These are phyloP conservation scores for Chaetomium olivaceum DNA, from an alignment of 2,329 filamentous ascomycete genomes.

Conservation along the genomic window DNA sequence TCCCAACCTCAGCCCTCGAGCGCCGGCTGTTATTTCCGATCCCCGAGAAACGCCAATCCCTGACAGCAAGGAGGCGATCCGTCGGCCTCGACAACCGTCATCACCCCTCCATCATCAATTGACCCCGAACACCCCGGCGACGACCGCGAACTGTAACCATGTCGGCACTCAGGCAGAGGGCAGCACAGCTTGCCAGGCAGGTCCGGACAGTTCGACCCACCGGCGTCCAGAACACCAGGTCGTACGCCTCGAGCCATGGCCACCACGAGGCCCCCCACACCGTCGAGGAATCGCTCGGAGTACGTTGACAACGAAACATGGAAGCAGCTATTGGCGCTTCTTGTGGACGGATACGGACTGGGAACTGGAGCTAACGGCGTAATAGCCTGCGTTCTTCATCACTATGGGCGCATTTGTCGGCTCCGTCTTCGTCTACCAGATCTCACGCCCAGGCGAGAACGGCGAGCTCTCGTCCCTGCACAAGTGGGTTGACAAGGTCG, in stretches of 20 bases:
- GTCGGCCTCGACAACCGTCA: conserved; percentile 2
- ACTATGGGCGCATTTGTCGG: conserved; percentile 48
- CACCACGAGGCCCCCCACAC: conserved; percentile 44
- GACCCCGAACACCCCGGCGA: conserved; percentile 10
- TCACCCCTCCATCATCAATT: conserved; percentile 18
- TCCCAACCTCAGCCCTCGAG: neutral
- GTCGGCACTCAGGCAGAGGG: conserved; percentile 42
- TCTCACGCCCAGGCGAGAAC: conserved; percentile 50
- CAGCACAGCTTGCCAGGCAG: conserved; percentile 42
- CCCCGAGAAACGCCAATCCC: neutral
- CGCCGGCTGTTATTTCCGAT: neutral
- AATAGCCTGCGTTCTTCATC: conserved; percentile 52
- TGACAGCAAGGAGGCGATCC: conserved; percentile 14
- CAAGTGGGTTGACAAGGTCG: conserved; percentile 49
- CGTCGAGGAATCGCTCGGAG: conserved; percentile 57
- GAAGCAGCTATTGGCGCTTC: neutral
- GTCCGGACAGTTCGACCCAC: conserved; percentile 39
- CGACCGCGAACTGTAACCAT: conserved; percentile 36
- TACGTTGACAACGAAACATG: conserved; percentile 42
- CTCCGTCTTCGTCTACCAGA: conserved; percentile 49
- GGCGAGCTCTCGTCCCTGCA: conserved; percentile 52
- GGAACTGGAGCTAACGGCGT: conserved; percentile 15
- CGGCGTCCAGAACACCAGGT: conserved; percentile 43
- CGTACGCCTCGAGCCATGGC: conserved; percentile 56
- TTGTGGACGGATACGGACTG: neutral